Percentiles rank a stretch among this genome's conserved stretches.
Conservation (phyloP, 177 flowering plant species). For the Vitis hybrid region DNA sequence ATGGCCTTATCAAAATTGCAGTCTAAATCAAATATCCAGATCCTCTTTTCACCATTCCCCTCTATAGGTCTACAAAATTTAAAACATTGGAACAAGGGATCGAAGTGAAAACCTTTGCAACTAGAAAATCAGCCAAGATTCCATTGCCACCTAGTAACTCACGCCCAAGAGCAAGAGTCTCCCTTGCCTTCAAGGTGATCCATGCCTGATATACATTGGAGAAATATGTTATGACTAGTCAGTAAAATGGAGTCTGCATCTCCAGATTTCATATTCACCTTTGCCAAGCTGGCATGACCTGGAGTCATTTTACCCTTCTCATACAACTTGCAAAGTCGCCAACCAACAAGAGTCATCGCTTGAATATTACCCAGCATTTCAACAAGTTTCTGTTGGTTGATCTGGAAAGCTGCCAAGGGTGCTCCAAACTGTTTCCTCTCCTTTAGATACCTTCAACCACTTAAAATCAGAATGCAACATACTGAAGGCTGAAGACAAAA, state of each 20-base stretch:
- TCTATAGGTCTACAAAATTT: background rate
- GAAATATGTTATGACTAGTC: slow-evolving; percentile 5
- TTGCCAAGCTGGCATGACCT: slow-evolving; percentile 94
- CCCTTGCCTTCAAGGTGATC: slow-evolving; percentile 82
- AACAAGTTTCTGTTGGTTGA: slow-evolving; percentile 91
- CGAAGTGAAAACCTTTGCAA: slow-evolving; percentile 68
- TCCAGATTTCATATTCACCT: slow-evolving; percentile 44
- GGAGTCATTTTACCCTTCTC: slow-evolving; percentile 88
- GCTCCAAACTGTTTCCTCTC: slow-evolving; percentile 98
- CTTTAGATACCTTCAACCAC: slow-evolving; percentile 61
- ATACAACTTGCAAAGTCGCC: slow-evolving; percentile 95
- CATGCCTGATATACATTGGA: slow-evolving; percentile 58
- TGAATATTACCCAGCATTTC: slow-evolving; percentile 89
- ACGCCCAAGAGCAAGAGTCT: slow-evolving; percentile 80
- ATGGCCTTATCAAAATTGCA: no score
- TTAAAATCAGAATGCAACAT: slow-evolving; percentile 4
- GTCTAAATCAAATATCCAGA: no score
- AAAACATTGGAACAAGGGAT: background rate
- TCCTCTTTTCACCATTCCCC: background rate
- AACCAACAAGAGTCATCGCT: slow-evolving; percentile 89
- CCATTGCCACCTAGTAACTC: slow-evolving; percentile 99
- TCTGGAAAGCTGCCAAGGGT: slow-evolving; percentile 90
- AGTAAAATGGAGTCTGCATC: background rate
- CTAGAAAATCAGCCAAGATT: slow-evolving; percentile 81
- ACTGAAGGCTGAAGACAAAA: background rate